phyloP scores from a whole-genome alignment of 2,329 filamentous ascomycete genomes.

The Capronia coronata region DNA sequence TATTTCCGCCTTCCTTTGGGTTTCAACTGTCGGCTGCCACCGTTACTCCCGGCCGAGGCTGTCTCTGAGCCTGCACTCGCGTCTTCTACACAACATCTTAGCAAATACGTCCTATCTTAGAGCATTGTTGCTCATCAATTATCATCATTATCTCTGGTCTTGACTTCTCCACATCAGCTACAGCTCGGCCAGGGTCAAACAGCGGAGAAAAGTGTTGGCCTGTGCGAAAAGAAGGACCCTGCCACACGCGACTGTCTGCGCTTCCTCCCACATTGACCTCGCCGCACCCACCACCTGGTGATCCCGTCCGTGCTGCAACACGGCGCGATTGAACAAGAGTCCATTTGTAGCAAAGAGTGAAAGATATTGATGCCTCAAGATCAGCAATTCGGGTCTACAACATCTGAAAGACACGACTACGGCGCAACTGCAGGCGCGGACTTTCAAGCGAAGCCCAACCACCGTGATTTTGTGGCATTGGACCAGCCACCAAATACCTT shows the following conservation, averaged over 20 bases:
- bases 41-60: conserved; percentile 6
- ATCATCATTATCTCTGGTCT: neutral
- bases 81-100: neutral
- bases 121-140: neutral
- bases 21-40: conserved; percentile 9
- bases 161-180: conserved; percentile 1
- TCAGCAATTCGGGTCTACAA: neutral
- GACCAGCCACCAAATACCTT: conserved; percentile 21
- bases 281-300: conserved; percentile 14
- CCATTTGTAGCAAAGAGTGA: neutral
- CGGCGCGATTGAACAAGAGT: neutral
- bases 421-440: conserved; percentile 12
- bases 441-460: conserved; percentile 19
- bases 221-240: conserved; percentile 11
- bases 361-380: neutral
- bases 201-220: neutral
- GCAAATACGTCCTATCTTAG: conserved; percentile 1
- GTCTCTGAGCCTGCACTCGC: neutral
- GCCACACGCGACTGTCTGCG: conserved; percentile 2
- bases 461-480: conserved; percentile 21
- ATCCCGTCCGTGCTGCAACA: conserved; percentile 8
- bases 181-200: conserved; percentile 8
- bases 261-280: conserved; percentile 2
- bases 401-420: conserved; percentile 10
- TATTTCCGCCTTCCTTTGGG: conserved; percentile 2